Evolutionary conservation across 225 moss, liverwort and hornwort species (phyloP), one percentile per base, ranked within the genome.

Genomic region (Antitrichia curtipendula): DNA sequence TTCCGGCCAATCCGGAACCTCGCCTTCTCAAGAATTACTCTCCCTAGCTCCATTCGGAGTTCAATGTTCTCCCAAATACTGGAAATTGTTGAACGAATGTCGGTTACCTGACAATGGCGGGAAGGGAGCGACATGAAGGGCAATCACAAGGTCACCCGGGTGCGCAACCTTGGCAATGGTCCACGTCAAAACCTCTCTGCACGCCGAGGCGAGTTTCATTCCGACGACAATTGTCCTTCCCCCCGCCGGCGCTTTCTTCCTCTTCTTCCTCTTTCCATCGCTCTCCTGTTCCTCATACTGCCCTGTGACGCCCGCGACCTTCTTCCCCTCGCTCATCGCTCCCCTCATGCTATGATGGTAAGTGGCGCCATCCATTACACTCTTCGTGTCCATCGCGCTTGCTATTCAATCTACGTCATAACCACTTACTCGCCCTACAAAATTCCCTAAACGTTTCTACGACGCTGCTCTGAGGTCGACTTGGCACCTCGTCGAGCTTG

Each of bases 181-280:
- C 94, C 94, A 94, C 65, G 94, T 94, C 74, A 94, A 80, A 86
- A 94, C 91, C 84, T 94, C 94, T 88, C 94, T 83, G 89, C 92
- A 92, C 82, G 88, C 90, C 62, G 94, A 56, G 27, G 91, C 86
- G 66, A 94, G 91, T 89, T 94, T 94, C 94, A 94, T 94, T 76
- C 94, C 94, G 43, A 94, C 94, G 29, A 94, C 88, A 89, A 94
- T 92, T 84, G 82, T 90, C 81, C 91, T 88, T 11, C 89, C 89
- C n/a, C 81, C 91, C 53, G 15, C 80, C 20, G 86, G 68, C 28
- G 80, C 83, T 60, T 92, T 92, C 91, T 92, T 94, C 86, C 92
- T 89, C 87, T 91, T 92, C 91, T 88, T 91, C 90, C 86, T 76
- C 92, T 82, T 92, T 64, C 87, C 91, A 78, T 91, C 89, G 79